Evolutionary conservation across 495 filamentous ascomycete genomes (phyloP).

Genomic region (Podospora fimiseda): DNA sequence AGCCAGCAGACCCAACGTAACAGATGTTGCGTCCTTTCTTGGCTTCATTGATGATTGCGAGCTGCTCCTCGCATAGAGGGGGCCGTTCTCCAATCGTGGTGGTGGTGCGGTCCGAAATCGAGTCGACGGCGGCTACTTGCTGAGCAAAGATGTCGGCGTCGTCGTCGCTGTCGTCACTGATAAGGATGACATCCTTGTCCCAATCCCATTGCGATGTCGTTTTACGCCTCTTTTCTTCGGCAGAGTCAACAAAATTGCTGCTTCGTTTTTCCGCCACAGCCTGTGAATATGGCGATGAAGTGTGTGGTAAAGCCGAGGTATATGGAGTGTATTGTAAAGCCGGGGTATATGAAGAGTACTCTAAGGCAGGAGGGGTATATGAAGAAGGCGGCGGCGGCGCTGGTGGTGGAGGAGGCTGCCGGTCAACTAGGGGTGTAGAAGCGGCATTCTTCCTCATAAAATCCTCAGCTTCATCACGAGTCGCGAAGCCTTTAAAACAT

Average conservation of each 20-base stretch:
- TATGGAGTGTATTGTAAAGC: not conserved
- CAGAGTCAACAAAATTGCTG: no score
- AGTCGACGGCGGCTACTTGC: no score
- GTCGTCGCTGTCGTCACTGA: not conserved
- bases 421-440: not conserved
- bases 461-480: not conserved
- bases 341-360: not conserved
- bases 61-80: conserved; percentile 41
- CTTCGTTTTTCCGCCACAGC: no score
- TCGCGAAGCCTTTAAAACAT: not conserved
- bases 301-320: not conserved
- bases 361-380: not conserved
- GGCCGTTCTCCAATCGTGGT: not conserved
- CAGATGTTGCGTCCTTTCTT: conserved; percentile 49
- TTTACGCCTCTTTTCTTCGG: no score
- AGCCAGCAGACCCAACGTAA: conserved; percentile 56
- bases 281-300: no score
- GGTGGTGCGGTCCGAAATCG: not conserved
- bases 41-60: conserved; percentile 42
- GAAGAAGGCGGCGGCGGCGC: no score
- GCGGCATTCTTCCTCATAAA: not conserved
- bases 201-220: not conserved
- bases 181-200: not conserved
- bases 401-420: no score
- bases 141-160: not conserved